phyloP scores from a whole-genome alignment of 805 yeast genomes.

The Kodamaea leandrae region DNA sequence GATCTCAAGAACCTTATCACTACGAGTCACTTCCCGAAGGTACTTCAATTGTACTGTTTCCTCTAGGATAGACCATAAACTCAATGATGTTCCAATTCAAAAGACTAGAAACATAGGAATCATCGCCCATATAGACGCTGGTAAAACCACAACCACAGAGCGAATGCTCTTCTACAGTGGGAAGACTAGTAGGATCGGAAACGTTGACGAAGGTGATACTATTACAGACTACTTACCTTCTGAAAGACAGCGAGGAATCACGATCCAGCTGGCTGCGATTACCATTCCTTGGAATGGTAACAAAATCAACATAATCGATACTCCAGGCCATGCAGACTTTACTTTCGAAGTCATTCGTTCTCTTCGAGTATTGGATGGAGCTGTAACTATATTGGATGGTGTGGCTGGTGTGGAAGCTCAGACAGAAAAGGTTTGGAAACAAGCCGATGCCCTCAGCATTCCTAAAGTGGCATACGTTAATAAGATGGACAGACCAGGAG shows the following conservation, averaged over 20 bases:
- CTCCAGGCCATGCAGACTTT: constrained; percentile 98
- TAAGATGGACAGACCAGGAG: constrained; percentile 96
- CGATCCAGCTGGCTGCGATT: constrained; percentile 95
- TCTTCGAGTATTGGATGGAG: constrained; percentile 88
- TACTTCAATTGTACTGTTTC: not conserved
- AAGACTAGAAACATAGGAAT: constrained; percentile 85
- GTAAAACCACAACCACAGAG: constrained; percentile 97
- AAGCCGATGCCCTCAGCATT: constrained; percentile 62
- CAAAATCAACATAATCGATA: constrained; percentile 84
- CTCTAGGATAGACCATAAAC: constrained; percentile 8
- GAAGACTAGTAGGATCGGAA: constrained; percentile 73
- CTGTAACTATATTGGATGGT: constrained; percentile 87
- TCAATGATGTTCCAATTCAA: constrained; percentile 28
- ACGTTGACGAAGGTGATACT: constrained; percentile 96
- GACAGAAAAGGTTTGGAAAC: constrained; percentile 95
- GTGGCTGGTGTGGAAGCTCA: constrained; percentile 99
- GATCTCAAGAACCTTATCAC: not conserved
- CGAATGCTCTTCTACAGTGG: constrained; percentile 92
- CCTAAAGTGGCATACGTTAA: constrained; percentile 83
- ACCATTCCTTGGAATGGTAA: constrained; percentile 80
- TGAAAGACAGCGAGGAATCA: constrained; percentile 90
- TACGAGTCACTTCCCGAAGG: not conserved
- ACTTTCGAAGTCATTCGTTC: constrained; percentile 92
- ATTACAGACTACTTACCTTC: constrained; percentile 90
- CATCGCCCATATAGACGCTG: constrained; percentile 99